Conservation (phyloP, 2,329 filamentous ascomycete species). For the Calonectria henricotiae region DNA sequence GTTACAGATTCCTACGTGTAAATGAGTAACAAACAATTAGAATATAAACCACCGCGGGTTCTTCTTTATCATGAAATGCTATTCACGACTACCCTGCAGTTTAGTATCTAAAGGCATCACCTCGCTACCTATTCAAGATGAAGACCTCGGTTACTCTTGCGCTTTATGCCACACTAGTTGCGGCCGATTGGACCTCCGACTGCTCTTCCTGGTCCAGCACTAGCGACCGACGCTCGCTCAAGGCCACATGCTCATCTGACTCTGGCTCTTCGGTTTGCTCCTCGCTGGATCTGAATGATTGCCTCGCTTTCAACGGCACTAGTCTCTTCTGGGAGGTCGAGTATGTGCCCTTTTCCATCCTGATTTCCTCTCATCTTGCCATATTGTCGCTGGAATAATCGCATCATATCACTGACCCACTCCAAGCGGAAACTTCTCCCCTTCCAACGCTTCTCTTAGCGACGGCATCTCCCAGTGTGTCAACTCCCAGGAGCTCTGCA, state of each 20-base stretch:
- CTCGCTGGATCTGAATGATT: constrained; percentile 24
- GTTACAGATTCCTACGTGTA: neutral
- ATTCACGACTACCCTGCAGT: no score
- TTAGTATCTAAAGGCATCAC: neutral
- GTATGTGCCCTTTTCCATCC: neutral
- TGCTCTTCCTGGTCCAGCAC: constrained; percentile 27
- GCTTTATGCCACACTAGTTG: neutral
- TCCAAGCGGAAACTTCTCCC: constrained; percentile 26
- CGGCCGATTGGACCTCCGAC: constrained; percentile 12
- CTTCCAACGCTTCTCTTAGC: constrained; percentile 7
- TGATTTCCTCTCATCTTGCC: no score
- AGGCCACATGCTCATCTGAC: constrained; percentile 16
- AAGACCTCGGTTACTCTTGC: constrained; percentile 4
- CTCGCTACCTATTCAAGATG: neutral
- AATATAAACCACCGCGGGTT: neutral
- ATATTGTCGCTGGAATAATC: no score
- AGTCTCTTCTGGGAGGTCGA: constrained; percentile 19
- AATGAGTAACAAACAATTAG: neutral
- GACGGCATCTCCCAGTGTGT: constrained; percentile 29
- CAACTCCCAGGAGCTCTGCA: constrained; percentile 29
- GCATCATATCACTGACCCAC: neutral
- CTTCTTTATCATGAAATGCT: neutral
- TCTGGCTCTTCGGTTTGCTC: constrained; percentile 16
- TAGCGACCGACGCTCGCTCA: constrained; percentile 10
- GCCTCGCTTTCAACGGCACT: constrained; percentile 25